These are phyloP conservation scores for Dipodascopsis uninucleata DNA, from an alignment of 805 yeast species.

Conservation along the genomic window DNA sequence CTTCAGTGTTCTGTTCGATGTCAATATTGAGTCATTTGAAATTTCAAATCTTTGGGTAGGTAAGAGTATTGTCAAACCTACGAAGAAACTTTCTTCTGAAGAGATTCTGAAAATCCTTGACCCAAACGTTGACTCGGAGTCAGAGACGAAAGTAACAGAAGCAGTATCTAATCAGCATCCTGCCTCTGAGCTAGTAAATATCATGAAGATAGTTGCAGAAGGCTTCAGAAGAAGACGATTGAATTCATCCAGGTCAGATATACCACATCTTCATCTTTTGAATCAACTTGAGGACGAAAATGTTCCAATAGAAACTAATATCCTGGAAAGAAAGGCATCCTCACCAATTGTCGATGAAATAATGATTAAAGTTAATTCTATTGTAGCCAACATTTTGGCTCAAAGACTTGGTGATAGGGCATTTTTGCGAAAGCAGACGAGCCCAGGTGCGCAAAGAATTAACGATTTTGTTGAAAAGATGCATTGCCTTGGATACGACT, in stretches of 20 bases:
- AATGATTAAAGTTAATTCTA: constrained; percentile 72
- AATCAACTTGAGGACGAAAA: constrained; percentile 84
- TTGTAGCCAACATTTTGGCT: constrained; percentile 77
- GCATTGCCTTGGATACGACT: constrained; percentile 46
- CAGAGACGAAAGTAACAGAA: no score
- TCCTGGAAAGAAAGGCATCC: constrained; percentile 59
- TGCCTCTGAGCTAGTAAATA: neutral
- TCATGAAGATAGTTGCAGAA: constrained; percentile 45
- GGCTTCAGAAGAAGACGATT: constrained; percentile 69
- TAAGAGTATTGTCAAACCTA: constrained; percentile 66
- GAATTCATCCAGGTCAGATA: constrained; percentile 46
- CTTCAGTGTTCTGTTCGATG: constrained; percentile 72
- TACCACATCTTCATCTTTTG: constrained; percentile 56
- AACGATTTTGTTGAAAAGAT: constrained; percentile 75
- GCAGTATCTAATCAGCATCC: no score
- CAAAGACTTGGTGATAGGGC: constrained; percentile 76
- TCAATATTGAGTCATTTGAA: constrained; percentile 67
- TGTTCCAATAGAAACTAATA: constrained; percentile 65
- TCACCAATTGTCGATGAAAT: constrained; percentile 67
- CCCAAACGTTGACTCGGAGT: no score
- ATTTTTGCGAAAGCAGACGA: constrained; percentile 78
- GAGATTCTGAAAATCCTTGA: constrained; percentile 37
- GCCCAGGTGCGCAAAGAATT: constrained; percentile 77
- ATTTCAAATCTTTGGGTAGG: constrained; percentile 75
- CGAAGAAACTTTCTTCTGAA: constrained; percentile 51